Evolutionary conservation across 2,329 filamentous ascomycete genomes (phyloP).

Genomic region (Trichoderma breve): DNA sequence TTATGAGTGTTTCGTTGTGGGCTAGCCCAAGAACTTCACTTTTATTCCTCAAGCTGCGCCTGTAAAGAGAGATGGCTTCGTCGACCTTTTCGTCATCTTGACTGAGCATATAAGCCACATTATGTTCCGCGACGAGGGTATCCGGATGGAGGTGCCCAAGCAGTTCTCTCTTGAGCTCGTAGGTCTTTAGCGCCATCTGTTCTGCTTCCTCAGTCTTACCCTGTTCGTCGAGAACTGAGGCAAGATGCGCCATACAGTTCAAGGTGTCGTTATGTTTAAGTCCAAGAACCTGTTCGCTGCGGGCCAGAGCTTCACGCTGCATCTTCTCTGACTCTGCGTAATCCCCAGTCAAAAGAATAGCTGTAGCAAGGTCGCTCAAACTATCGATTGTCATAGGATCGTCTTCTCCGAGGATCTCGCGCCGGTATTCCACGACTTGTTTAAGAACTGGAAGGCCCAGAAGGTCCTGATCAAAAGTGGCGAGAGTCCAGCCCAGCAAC

Average conservation of each 20-base stretch:
- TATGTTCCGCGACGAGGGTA: neutral
- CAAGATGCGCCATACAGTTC: conserved; percentile 11
- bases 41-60: neutral
- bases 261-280: neutral
- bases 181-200: neutral
- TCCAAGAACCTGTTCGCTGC: conserved; percentile 1
- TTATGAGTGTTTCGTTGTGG: neutral
- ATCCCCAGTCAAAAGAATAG: neutral
- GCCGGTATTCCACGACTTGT: neutral
- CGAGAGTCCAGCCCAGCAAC: conserved; percentile 2
- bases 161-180: neutral
- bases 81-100: neutral
- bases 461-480: neutral
- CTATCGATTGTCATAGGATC: conserved; percentile 10
- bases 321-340: neutral
- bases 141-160: neutral
- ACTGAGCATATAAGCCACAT: neutral
- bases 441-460: neutral
- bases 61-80: neutral
- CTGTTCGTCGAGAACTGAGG: neutral
- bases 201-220: neutral
- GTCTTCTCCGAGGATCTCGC: conserved; percentile 4
- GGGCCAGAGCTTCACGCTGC: conserved; percentile 15
- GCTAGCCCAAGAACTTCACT: neutral
- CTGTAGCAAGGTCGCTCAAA: conserved; percentile 3